phyloP scores from a whole-genome alignment of 192 early-diverging fungal genomes.

The Geranomyces variabilis region DNA sequence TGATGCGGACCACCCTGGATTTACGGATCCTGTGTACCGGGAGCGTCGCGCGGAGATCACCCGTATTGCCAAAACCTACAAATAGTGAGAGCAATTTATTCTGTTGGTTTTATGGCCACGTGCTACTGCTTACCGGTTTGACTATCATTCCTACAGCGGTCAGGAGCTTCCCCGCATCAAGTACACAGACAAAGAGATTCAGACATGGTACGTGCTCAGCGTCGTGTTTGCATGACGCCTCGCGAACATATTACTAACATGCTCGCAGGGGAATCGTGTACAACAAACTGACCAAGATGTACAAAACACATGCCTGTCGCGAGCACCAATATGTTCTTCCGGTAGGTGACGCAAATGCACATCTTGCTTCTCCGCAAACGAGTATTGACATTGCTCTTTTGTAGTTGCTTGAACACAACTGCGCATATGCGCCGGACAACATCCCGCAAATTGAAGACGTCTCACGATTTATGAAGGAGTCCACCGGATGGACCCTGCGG shows the following conservation, averaged over 20 bases:
- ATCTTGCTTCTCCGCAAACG: background rate
- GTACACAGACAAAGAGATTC: slow-evolving; percentile 78
- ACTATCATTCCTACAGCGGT: too few species aligned
- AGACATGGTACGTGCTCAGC: slow-evolving; percentile 72
- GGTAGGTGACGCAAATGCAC: slow-evolving; percentile 8
- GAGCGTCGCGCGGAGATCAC: slow-evolving; percentile 82
- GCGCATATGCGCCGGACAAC: slow-evolving; percentile 77
- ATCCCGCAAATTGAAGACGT: slow-evolving; percentile 92
- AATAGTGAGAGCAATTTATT: slow-evolving; percentile 37
- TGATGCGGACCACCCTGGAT: slow-evolving; percentile 87
- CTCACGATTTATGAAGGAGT: slow-evolving; percentile 89
- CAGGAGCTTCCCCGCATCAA: slow-evolving; percentile 77
- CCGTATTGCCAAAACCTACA: slow-evolving; percentile 77
- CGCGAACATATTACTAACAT: background rate
- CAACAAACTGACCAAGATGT: slow-evolving; percentile 72
- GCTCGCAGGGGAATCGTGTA: slow-evolving; percentile 54
- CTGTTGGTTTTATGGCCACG: too few species aligned
- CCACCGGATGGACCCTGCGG: slow-evolving; percentile 91
- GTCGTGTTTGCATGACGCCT: too few species aligned
- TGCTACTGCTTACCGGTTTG: too few species aligned
- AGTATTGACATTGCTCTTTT: background rate
- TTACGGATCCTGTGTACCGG: slow-evolving; percentile 83
- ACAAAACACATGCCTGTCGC: slow-evolving; percentile 85
- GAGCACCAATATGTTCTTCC: slow-evolving; percentile 92
- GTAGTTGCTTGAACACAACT: slow-evolving; percentile 82